Percentiles rank a stretch among this genome's conserved stretches.
These are phyloP conservation scores for Zygoascus hellenicus DNA, from an alignment of 1,139 yeast species.

Conservation along the genomic window DNA sequence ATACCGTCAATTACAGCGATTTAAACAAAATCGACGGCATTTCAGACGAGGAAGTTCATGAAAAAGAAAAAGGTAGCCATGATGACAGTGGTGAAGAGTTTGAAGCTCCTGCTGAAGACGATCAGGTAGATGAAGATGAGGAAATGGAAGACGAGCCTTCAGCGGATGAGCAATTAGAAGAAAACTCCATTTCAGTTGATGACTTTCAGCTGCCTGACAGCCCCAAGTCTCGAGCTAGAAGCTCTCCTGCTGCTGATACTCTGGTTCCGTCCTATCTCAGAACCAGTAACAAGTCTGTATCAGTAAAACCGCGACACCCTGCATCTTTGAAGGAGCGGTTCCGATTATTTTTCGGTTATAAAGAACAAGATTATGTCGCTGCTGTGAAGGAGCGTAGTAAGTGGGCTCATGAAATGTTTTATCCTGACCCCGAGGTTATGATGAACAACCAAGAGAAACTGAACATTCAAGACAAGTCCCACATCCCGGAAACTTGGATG, in stretches of 20 bases:
- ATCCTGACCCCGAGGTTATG: slow-evolving; percentile 19
- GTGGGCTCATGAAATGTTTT: slow-evolving; percentile 20
- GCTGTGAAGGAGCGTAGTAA: slow-evolving; percentile 19
- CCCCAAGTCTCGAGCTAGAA: neutral
- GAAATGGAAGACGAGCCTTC: slow-evolving; percentile 16
- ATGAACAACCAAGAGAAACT: neutral
- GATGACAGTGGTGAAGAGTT: slow-evolving; percentile 25
- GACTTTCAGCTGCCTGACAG: slow-evolving; percentile 14
- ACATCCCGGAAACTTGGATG: neutral
- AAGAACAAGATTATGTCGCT: slow-evolving; percentile 15
- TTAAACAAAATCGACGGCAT: slow-evolving; percentile 20
- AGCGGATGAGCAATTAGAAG: slow-evolving; percentile 16
- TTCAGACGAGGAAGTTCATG: slow-evolving; percentile 20
- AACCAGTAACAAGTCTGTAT: slow-evolving; percentile 5
- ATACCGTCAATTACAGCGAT: slow-evolving; percentile 23
- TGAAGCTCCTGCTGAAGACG: slow-evolving; percentile 14
- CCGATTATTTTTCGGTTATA: slow-evolving; percentile 20
- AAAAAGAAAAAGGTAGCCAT: slow-evolving; percentile 6
- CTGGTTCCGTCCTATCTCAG: slow-evolving; percentile 6
- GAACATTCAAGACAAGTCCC: neutral
- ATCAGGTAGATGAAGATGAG: slow-evolving; percentile 12
- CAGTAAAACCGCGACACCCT: slow-evolving; percentile 8
- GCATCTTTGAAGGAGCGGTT: slow-evolving; percentile 22
- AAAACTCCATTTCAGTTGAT: slow-evolving; percentile 12
- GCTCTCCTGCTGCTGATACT: neutral